These are phyloP conservation scores for Fonsecaea multimorphosa DNA, from an alignment of 2,329 filamentous ascomycete species.

Conservation along the genomic window DNA sequence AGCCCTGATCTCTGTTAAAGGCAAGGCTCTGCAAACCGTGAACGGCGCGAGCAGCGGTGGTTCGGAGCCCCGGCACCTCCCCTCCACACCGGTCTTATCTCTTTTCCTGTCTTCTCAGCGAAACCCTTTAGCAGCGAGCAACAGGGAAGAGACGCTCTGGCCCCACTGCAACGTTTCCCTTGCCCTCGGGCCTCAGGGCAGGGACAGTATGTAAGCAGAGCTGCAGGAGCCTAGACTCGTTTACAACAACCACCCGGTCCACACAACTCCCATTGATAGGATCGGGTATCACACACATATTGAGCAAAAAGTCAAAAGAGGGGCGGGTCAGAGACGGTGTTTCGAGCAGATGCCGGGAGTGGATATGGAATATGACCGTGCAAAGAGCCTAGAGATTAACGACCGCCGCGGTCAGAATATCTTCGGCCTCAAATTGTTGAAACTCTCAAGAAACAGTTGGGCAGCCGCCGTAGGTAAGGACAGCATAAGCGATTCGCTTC, in stretches of 20 bases:
- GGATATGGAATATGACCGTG: too few species aligned
- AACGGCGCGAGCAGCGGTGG: neutral
- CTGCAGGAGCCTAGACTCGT: neutral
- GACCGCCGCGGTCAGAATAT: neutral
- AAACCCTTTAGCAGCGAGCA: too few species aligned
- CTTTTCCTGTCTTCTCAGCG: too few species aligned
- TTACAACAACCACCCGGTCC: too few species aligned
- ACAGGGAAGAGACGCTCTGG: too few species aligned
- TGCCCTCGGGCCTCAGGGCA: too few species aligned
- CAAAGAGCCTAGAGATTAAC: neutral
- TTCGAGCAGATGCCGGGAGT: too few species aligned
- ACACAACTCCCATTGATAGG: too few species aligned
- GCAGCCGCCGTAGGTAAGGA: constrained; percentile 11
- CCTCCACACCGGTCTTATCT: too few species aligned
- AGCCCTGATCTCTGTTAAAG: neutral
- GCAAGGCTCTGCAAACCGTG: constrained; percentile 3
- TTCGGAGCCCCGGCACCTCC: too few species aligned
- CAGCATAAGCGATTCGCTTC: constrained; percentile 20
- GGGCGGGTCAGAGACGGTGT: neutral
- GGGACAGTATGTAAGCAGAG: too few species aligned
- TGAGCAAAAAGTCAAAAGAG: neutral
- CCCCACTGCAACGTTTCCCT: too few species aligned
- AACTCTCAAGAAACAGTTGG: constrained; percentile 1
- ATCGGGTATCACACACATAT: neutral
- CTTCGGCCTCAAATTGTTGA: neutral